Conservation (phyloP, 2,329 filamentous ascomycete genomes). For the Plectosphaerella sp. region DNA sequence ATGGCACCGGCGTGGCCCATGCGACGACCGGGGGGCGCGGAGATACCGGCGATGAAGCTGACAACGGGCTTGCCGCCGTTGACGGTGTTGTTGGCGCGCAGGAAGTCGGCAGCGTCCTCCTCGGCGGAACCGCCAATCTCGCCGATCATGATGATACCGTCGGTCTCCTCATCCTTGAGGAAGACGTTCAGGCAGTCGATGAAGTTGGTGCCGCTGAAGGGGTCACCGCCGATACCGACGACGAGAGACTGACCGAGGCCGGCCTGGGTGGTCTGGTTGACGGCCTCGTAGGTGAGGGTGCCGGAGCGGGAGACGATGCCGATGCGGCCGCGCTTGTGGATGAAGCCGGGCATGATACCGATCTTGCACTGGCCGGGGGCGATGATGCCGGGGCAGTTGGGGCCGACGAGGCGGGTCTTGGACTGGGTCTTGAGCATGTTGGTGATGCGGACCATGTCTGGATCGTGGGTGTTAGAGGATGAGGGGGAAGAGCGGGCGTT, state of each 20-base stretch:
- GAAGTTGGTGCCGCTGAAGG: constrained; percentile 98
- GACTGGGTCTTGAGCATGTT: constrained; percentile 94
- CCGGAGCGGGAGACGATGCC: constrained; percentile 98
- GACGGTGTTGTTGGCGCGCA: constrained; percentile 84
- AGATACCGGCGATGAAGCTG: constrained; percentile 97
- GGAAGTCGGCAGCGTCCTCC: constrained; percentile 96
- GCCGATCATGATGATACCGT: constrained; percentile 99
- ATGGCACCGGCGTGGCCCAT: constrained; percentile 99
- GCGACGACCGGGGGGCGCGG: constrained; percentile 87
- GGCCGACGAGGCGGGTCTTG: constrained; percentile 95
- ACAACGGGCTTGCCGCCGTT: constrained; percentile 89
- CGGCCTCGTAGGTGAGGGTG: constrained; percentile 97
- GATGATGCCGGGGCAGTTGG: constrained; percentile 98
- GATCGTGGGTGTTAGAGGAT: constrained; percentile 1
- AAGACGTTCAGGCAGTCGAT: constrained; percentile 99
- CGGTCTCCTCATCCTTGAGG: constrained; percentile 90
- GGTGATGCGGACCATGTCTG: constrained; percentile 99
- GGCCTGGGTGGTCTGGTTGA: constrained; percentile 98
- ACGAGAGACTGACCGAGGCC: constrained; percentile 97
- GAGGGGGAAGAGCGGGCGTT: not conserved
- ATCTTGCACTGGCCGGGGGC: constrained; percentile 97
- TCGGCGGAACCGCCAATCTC: constrained; percentile 97
- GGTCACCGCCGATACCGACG: constrained; percentile 96
- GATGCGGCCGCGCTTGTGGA: constrained; percentile 98
- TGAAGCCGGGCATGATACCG: constrained; percentile 99